Percentiles rank a stretch among this genome's conserved stretches.
Conservation (phyloP, 441 rosid species). For the Erodium trifolium region DNA sequence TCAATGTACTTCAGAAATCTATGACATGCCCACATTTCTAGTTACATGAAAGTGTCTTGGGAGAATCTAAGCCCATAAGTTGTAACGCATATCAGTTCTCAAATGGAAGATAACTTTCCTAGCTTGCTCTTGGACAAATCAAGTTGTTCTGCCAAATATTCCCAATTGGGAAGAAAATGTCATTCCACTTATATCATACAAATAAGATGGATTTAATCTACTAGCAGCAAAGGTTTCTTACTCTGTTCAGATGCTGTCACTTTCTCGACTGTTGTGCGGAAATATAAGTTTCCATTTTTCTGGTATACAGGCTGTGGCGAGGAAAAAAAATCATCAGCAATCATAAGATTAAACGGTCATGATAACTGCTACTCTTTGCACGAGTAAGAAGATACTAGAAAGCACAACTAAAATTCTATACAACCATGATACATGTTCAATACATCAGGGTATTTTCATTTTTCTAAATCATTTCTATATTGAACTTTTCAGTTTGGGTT, state of each 20-base stretch:
- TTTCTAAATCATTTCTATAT: not conserved
- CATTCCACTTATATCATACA: not conserved
- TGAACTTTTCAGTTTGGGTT: not conserved
- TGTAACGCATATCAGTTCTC: not conserved
- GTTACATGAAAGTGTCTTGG: not conserved
- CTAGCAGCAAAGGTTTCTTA: conserved; percentile 17
- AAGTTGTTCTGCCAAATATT: conserved; percentile 36
- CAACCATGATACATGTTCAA: no score
- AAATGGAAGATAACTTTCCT: conserved; percentile 17
- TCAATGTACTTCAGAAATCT: no score
- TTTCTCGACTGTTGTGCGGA: conserved; percentile 33
- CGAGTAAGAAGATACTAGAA: no score
- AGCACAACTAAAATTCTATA: not conserved
- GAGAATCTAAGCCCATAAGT: not conserved
- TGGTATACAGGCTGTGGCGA: conserved; percentile 38
- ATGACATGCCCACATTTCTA: no score
- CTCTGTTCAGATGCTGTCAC: conserved; percentile 41
- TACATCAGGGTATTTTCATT: not conserved
- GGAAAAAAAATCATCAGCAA: conserved; percentile 5
- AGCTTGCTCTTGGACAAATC: conserved; percentile 37
- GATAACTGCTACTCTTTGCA: no score
- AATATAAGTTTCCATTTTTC: conserved; percentile 40
- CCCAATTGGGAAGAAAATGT: conserved; percentile 5
- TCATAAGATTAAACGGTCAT: not conserved
- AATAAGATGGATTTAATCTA: not conserved